Evolutionary conservation across 805 yeast species (phyloP).

Genomic region (Saccharomyces paradoxus): DNA sequence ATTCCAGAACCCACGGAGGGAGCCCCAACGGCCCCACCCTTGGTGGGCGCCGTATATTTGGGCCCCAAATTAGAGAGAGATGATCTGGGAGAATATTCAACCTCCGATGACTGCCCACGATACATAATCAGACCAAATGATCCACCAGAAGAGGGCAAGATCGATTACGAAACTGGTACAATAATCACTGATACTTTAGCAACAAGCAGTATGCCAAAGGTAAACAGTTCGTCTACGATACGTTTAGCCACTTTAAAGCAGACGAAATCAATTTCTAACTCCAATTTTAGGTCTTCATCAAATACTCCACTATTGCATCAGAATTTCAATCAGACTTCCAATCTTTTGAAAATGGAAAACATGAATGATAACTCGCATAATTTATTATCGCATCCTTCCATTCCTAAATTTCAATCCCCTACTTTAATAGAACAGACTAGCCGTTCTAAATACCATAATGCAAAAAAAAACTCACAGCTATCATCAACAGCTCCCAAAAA

Average conservation of each 20-base stretch:
- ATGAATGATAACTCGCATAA: not conserved
- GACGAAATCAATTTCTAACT: not conserved
- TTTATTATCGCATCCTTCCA: not conserved
- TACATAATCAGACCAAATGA: slow-evolving; percentile 39
- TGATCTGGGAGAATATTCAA: slow-evolving; percentile 69
- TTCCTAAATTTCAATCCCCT: not conserved
- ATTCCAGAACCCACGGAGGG: slow-evolving; percentile 79
- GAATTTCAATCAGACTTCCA: not conserved
- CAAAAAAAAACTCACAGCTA: not conserved
- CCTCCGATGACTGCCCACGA: slow-evolving; percentile 39
- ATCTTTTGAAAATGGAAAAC: not conserved
- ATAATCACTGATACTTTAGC: slow-evolving; percentile 14
- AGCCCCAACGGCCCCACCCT: slow-evolving; percentile 81
- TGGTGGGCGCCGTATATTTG: slow-evolving; percentile 81
- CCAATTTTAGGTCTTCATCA: not conserved
- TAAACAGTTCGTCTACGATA: slow-evolving; percentile 16
- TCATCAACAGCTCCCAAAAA: slow-evolving; percentile 9
- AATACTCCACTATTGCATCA: not conserved
- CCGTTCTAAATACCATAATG: not conserved
- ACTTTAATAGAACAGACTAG: not conserved
- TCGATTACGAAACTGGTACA: slow-evolving; percentile 29
- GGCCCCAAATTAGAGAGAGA: slow-evolving; percentile 70
- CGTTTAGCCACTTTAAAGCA: slow-evolving; percentile 15
- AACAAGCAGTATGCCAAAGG: slow-evolving; percentile 16
- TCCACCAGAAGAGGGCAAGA: slow-evolving; percentile 29